A percentile compares a stretch with the other conserved stretches of the same genome.
Conservation (phyloP, 768 basidiomycete genomes). For the Lentinula guzmanii region DNA sequence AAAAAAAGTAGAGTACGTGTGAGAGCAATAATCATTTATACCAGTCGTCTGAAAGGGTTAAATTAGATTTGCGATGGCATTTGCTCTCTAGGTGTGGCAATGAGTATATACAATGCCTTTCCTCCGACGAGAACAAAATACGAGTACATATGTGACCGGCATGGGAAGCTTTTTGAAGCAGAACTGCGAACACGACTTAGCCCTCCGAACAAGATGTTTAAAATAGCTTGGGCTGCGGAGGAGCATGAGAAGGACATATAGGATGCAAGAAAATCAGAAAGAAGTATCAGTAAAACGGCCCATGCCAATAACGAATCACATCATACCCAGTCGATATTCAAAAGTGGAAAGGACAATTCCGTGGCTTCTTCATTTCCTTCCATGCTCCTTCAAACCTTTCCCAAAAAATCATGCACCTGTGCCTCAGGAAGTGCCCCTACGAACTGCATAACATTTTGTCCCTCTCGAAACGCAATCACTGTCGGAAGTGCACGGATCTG, state of each 20-base stretch:
- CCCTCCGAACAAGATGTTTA: no score
- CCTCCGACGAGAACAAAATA: no score
- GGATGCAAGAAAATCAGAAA: neutral
- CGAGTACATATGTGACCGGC: no score
- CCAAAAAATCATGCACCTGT: constrained; percentile 40
- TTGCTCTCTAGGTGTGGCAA: no score
- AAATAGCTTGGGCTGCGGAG: neutral
- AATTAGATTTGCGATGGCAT: neutral
- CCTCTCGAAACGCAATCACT: constrained; percentile 70
- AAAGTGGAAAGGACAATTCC: neutral
- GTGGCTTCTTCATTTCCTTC: neutral
- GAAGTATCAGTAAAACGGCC: neutral
- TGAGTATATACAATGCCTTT: no score
- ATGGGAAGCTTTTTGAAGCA: no score
- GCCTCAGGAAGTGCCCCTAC: constrained; percentile 48
- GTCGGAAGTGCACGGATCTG: constrained; percentile 78
- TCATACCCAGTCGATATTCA: no score
- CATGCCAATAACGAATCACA: no score
- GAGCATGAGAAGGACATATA: neutral
- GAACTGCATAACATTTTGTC: constrained; percentile 53
- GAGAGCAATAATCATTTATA: neutral
- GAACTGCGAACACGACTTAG: no score
- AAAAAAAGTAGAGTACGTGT: neutral
- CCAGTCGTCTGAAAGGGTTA: neutral
- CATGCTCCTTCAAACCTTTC: constrained; percentile 19